phyloP scores from a whole-genome alignment of 805 yeast genomes.

The Pichia manshurica region DNA sequence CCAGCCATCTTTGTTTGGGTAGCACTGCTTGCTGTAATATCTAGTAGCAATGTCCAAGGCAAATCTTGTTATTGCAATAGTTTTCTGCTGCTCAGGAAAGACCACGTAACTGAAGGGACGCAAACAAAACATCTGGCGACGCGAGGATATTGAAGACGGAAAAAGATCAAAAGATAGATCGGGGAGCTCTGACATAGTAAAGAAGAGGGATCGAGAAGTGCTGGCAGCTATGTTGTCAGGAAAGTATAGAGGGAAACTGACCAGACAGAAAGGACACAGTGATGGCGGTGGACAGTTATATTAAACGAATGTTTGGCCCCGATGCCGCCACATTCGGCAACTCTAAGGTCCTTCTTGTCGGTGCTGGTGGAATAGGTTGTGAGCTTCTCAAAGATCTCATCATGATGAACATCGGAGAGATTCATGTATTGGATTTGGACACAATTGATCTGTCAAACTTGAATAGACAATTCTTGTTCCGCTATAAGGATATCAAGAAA shows the following conservation, averaged over 20 bases:
- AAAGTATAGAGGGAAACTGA: no score
- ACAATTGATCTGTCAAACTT: conserved; percentile 89
- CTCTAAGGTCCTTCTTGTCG: conserved; percentile 71
- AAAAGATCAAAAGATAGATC: neutral
- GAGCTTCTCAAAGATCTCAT: conserved; percentile 79
- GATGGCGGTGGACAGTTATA: conserved; percentile 26
- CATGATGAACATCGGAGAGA: conserved; percentile 75
- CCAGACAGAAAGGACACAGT: no score
- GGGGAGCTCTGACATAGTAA: no score
- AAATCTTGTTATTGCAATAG: no score
- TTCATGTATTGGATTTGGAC: conserved; percentile 90
- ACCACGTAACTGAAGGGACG: neutral
- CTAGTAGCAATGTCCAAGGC: no score
- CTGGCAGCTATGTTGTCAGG: no score
- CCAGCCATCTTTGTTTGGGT: conserved; percentile 18
- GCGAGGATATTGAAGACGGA: neutral
- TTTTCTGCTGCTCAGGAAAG: neutral
- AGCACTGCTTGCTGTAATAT: no score
- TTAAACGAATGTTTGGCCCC: conserved; percentile 40
- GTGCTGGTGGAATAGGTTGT: conserved; percentile 97
- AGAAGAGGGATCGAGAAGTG: no score
- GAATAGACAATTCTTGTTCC: conserved; percentile 87
- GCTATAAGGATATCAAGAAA: conserved; percentile 83
- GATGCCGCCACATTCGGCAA: conserved; percentile 27
- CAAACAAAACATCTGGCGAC: no score